Conservation (phyloP, 1,284 basidiomycete genomes). For the Schizophyllum amplum region DNA sequence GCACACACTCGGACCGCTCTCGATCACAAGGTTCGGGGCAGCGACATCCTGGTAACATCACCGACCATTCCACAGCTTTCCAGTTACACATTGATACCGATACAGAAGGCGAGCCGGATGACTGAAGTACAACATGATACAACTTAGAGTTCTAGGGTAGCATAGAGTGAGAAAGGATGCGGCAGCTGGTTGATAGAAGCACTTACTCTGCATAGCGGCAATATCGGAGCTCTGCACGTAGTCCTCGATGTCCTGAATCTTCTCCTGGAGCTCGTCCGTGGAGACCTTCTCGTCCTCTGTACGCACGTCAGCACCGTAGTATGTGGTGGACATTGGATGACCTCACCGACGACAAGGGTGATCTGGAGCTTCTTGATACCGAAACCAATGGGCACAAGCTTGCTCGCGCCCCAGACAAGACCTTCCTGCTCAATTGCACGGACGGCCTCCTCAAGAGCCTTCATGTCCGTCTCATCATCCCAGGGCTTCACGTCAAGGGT, state of each 20-base stretch:
- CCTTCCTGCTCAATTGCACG: constrained; percentile 87
- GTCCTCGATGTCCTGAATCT: constrained; percentile 82
- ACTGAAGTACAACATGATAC: too few relatives aligned
- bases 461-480: constrained; percentile 99
- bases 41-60: background rate
- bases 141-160: constrained; percentile 31
- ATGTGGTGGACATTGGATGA: constrained; percentile 13
- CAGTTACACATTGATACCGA: background rate
- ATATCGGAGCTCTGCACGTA: constrained; percentile 94
- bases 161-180: constrained; percentile 1
- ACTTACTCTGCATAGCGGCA: constrained; percentile 83
- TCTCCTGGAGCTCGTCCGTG: constrained; percentile 90
- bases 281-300: constrained; percentile 93
- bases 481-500: constrained; percentile 98
- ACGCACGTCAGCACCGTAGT: constrained; percentile 4
- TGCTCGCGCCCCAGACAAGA: constrained; percentile 91
- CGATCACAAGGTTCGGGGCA: too few relatives aligned
- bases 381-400: constrained; percentile 90
- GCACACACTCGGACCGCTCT: too few relatives aligned
- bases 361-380: constrained; percentile 75
- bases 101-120: too few relatives aligned
- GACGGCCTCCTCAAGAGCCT: constrained; percentile 73
- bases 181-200: constrained; percentile 1
- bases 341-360: constrained; percentile 85
- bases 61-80: constrained; percentile 1